Evolutionary conservation across 2,329 filamentous ascomycete genomes (phyloP).

Genomic region (Aureobasidium sp.): DNA sequence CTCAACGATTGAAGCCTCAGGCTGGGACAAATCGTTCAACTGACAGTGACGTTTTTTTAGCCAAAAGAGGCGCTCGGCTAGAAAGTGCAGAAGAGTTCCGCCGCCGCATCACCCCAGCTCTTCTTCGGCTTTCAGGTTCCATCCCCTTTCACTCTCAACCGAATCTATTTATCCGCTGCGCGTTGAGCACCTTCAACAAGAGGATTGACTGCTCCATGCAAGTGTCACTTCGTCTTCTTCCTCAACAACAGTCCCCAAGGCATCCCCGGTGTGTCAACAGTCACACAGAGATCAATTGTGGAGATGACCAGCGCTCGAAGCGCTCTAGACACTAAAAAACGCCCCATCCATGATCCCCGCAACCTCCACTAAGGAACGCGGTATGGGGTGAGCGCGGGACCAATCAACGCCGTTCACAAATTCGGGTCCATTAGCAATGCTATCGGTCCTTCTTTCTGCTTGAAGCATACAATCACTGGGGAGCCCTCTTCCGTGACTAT

Average conservation of each 20-base stretch:
- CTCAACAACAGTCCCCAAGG: no score
- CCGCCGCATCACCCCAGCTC: not conserved
- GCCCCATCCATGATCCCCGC: constrained; percentile 3
- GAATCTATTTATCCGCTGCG: not conserved
- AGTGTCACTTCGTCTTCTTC: not conserved
- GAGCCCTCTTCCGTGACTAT: not conserved
- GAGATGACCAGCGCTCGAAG: not conserved
- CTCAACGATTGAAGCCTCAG: constrained; percentile 6
- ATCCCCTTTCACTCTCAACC: not conserved
- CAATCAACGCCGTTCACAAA: not conserved
- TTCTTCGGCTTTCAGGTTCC: not conserved
- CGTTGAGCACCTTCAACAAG: not conserved
- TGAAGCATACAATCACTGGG: not conserved
- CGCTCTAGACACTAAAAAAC: not conserved
- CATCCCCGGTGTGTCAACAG: not conserved
- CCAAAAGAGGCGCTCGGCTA: constrained; percentile 4
- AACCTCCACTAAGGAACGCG: not conserved
- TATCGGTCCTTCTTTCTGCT: constrained; percentile 5
- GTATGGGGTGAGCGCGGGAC: not conserved
- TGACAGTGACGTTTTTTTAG: constrained; percentile 6
- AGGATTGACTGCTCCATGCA: not conserved
- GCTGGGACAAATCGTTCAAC: not conserved
- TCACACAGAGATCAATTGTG: not conserved
- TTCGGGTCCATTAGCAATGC: constrained; percentile 3
- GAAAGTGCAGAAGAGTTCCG: not conserved